These are phyloP conservation scores for Xylaria sp. DNA, from an alignment of 2,329 filamentous ascomycete genomes.

Conservation along the genomic window DNA sequence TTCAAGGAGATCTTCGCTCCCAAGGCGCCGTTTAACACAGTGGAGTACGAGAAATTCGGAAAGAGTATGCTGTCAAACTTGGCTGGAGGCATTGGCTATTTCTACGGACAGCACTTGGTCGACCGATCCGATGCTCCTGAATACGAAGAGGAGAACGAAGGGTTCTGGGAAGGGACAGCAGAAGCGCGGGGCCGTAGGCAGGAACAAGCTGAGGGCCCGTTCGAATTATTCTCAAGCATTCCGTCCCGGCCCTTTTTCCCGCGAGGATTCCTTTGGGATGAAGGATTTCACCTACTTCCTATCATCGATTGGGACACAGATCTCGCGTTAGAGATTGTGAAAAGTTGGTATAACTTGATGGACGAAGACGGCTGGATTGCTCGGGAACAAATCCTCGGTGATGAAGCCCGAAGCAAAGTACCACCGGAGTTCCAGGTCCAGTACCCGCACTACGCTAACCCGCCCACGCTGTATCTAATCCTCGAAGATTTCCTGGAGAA, in stretches of 20 bases:
- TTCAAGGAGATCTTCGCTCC: conserved; percentile 79
- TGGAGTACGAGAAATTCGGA: conserved; percentile 81
- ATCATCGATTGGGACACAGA: conserved; percentile 95
- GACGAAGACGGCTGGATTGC: conserved; percentile 98
- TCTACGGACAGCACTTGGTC: conserved; percentile 86
- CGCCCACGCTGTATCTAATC: conserved; percentile 91
- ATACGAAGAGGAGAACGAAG: conserved; percentile 94
- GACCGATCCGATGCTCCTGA: conserved; percentile 92
- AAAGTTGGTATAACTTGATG: conserved; percentile 96
- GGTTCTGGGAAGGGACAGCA: conserved; percentile 93
- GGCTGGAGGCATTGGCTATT: conserved; percentile 93
- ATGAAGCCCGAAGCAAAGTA: conserved; percentile 93
- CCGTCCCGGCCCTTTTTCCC: conserved; percentile 97
- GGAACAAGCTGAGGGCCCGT: conserved; percentile 80
- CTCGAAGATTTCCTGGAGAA: conserved; percentile 86
- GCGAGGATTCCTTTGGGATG: conserved; percentile 96
- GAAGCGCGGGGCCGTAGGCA: conserved; percentile 76
- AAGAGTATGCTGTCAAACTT: conserved; percentile 95
- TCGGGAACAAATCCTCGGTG: conserved; percentile 91
- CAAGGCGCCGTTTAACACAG: conserved; percentile 77
- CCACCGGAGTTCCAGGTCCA: conserved; percentile 26
- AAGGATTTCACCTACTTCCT: conserved; percentile 93
- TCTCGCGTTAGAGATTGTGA: conserved; percentile 84
- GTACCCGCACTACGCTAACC: conserved; percentile 51
- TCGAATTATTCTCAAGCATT: conserved; percentile 89